A percentile compares a stretch with the other conserved stretches of the same genome.
These are phyloP conservation scores for Prunus fruticosa DNA, from an alignment of 306 rosid genomes.

Conservation along the genomic window DNA sequence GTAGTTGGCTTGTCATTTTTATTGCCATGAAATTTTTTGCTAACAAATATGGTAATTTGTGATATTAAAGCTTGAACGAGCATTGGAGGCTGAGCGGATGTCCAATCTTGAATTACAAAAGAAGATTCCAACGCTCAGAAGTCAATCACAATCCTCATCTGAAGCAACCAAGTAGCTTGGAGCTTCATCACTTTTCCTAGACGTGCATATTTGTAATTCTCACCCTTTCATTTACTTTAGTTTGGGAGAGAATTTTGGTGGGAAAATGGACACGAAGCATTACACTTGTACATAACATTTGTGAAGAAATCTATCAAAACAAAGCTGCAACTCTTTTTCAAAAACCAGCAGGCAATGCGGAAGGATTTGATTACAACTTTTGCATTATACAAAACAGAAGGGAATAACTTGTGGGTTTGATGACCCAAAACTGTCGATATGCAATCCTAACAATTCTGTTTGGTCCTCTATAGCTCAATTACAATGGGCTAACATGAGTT, in stretches of 20 bases:
- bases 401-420: background rate
- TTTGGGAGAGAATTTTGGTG: background rate
- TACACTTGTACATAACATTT: background rate
- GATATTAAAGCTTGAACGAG: constrained; percentile 52
- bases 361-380: too few species aligned
- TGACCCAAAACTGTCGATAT: background rate
- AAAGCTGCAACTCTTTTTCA: background rate
- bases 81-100: constrained; percentile 45
- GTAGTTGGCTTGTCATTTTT: constrained; percentile 2
- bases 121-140: constrained; percentile 40
- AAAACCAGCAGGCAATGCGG: background rate
- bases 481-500: constrained; percentile 62
- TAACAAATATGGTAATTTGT: background rate
- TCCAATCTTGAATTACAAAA: constrained; percentile 58
- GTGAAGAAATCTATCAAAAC: background rate
- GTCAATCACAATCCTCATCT: constrained; percentile 25
- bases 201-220: background rate
- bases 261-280: background rate
- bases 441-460: too few species aligned
- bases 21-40: background rate
- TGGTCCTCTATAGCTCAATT: constrained; percentile 10
- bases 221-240: background rate
- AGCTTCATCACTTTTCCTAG: background rate
- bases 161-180: constrained; percentile 31
- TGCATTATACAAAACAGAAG: background rate